Base-by-base conservation (phyloP, 1,284 basidiomycete species). In the Pseudozyma pruni region DNA sequence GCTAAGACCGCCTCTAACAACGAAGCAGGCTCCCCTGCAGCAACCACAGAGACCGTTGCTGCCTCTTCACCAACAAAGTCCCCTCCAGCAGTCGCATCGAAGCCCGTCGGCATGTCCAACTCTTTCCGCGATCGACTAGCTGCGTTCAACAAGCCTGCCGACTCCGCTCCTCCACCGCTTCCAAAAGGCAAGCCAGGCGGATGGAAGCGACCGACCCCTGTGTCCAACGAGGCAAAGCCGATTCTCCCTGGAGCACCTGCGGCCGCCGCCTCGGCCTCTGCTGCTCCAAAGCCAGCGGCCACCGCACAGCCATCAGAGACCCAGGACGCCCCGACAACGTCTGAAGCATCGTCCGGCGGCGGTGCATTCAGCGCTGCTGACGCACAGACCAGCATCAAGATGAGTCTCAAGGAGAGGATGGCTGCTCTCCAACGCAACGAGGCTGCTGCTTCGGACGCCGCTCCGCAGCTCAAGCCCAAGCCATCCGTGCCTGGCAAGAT, bases 331-430 rank as follows among this genome's bases (percentile, higher is more conserved):
- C 56, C 71, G 1, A 49, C 67, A 1, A 23, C 58, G 5, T 22
- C 49, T n/a, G 58, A 68, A 14, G 25, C 47, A 3, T 50, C 56
- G 7, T 33, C 54, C 22, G 51, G 29, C 16, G 50, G 58, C 19
- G 53, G 53, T 2, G 72, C 58, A 9, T 78, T 79, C 54, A 71
- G 62, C n/a, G 76, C 77, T 22, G 77, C 77, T 10, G 80, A 81
- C 50, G 80, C 80, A 3, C 62, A 79, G 47, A 78, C 69, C 51
- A 77, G 74, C 32, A 81, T 81, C 64, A 79, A 81, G 57, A 75
- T 81, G 74, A 77, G 75, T 33, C 53, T 81, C 32, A 81, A 81
- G 53, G 79, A 81, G 25, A 66, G 80, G 23, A 81, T 81, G 80
- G 79, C 80, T 9, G 80, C 80, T 7, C 64, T 81, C 17, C 80